Percentiles rank a stretch among this genome's conserved stretches.
Conservation (phyloP, 2,329 filamentous ascomycete genomes). For the Claviceps sp. region DNA sequence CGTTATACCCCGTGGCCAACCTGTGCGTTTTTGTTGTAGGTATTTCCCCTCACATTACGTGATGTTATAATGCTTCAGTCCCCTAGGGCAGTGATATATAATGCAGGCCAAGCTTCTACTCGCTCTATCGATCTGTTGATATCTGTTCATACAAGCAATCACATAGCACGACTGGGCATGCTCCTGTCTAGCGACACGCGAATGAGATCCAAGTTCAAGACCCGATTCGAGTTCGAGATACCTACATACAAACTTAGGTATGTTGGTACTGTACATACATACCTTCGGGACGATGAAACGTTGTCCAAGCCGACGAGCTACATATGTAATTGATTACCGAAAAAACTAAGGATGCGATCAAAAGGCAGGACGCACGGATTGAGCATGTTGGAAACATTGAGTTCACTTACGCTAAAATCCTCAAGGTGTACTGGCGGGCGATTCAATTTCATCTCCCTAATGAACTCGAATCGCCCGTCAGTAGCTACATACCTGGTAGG, state of each 20-base stretch:
- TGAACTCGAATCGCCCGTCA: too few species aligned
- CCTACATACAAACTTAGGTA: too few species aligned
- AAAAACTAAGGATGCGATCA: too few species aligned
- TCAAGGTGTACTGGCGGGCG: background rate
- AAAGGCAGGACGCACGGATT: background rate
- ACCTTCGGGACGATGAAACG: background rate
- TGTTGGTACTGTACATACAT: too few species aligned
- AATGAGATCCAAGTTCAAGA: background rate
- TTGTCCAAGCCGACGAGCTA: background rate
- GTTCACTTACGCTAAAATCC: background rate
- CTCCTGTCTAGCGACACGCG: background rate
- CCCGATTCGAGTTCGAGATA: background rate
- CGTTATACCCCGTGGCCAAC: too few species aligned
- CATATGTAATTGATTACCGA: background rate
- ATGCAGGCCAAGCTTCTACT: background rate
- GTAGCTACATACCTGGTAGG: too few species aligned
- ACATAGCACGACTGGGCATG: too few species aligned
- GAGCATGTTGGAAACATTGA: background rate
- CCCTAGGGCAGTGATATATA: background rate
- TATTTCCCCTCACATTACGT: too few species aligned
- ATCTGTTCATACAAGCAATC: background rate
- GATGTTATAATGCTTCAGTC: too few species aligned
- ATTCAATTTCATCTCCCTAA: too few species aligned
- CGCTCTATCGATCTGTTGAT: background rate
- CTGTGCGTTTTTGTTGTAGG: too few species aligned